Percentiles rank a stretch among this genome's conserved stretches.
phyloP scores from a whole-genome alignment of 345 rosid genomes.

The Eucalyptus pauciflora region DNA sequence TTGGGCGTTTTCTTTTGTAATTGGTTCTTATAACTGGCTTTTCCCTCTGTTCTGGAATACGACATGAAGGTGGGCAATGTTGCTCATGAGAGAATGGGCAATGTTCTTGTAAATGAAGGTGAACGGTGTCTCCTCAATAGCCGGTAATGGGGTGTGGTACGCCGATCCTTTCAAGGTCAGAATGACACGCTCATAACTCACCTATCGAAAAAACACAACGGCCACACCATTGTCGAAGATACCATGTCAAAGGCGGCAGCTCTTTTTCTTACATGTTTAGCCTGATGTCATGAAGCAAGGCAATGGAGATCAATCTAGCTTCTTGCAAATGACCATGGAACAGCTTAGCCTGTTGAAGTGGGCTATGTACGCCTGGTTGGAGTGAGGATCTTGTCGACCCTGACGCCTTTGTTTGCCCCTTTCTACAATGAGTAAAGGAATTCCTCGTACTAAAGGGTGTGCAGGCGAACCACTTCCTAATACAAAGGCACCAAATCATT shows the following conservation, averaged over 20 bases:
- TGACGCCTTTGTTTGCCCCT: no score
- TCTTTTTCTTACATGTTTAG: neutral
- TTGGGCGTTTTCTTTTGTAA: neutral
- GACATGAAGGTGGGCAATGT: neutral
- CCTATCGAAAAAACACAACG: no score
- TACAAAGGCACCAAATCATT: neutral
- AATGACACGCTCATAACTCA: fast-evolving
- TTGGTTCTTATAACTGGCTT: neutral
- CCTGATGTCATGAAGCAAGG: neutral
- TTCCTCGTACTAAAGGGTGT: no score
- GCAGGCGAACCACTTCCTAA: neutral
- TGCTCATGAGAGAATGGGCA: neutral
- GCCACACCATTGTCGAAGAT: no score
- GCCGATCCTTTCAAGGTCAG: fast-evolving
- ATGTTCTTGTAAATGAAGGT: neutral
- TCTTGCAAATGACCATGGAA: neutral
- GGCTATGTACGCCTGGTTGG: neutral
- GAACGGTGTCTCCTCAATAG: neutral
- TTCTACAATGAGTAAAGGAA: neutral
- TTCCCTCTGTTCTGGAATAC: neutral
- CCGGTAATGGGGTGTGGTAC: neutral
- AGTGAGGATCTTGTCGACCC: neutral
- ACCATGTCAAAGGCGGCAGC: no score
- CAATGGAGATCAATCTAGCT: neutral
- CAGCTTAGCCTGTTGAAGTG: neutral